Conservation (phyloP, 768 basidiomycete genomes). For the Psilocybe subaeruginosa region DNA sequence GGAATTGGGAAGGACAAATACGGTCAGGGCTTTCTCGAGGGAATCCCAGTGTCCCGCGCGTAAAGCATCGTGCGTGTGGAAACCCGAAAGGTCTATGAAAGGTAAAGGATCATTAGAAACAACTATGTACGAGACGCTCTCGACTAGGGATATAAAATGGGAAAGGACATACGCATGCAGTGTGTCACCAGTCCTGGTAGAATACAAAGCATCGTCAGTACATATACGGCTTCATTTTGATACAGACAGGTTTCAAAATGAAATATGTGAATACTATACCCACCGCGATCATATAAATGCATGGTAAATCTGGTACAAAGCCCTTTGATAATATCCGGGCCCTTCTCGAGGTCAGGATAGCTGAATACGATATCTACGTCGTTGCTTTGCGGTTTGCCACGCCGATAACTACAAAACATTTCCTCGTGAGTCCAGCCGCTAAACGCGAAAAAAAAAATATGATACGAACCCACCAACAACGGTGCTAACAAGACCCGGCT, state of each 20-base stretch:
- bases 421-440: neutral
- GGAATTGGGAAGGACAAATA: conserved; percentile 63
- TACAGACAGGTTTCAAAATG: neutral
- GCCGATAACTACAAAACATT: conserved; percentile 61
- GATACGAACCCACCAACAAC: conserved; percentile 78
- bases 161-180: conserved; percentile 69
- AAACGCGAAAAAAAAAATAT: neutral
- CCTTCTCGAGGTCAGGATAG: conserved; percentile 53
- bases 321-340: conserved; percentile 54
- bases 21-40: conserved; percentile 83
- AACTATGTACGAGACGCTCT: neutral
- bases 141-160: neutral
- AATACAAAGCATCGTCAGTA: neutral
- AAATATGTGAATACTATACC: conserved; percentile 17
- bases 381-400: conserved; percentile 80
- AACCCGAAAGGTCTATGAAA: conserved; percentile 57
- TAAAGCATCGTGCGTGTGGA: conserved; percentile 56
- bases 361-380: conserved; percentile 92
- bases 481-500: conserved; percentile 70
- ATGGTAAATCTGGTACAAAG: conserved; percentile 64
- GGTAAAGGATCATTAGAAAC: neutral
- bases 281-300: conserved; percentile 60
- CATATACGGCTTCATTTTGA: neutral
- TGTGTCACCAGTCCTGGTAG: conserved; percentile 72
- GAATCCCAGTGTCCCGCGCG: conserved; percentile 73